phyloP scores from a whole-genome alignment of 768 basidiomycete species.

The Kondoa subrosea region DNA sequence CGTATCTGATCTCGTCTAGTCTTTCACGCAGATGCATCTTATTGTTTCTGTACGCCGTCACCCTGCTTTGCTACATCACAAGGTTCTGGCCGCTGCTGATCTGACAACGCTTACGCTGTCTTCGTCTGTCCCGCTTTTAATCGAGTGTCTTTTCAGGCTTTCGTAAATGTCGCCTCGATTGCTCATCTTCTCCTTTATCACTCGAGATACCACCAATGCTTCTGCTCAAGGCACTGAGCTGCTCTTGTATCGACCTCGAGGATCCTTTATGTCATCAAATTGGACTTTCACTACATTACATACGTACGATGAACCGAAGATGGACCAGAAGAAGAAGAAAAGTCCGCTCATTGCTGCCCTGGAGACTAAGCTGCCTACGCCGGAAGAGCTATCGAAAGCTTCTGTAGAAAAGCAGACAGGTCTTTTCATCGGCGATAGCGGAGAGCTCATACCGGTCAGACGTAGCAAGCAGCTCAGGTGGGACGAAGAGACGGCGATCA shows the following conservation, averaged over 20 bases:
- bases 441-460: background rate
- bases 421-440: background rate
- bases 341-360: background rate
- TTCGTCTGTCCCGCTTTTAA: too few species aligned
- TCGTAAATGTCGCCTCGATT: background rate
- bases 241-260: background rate
- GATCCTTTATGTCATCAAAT: background rate
- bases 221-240: background rate
- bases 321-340: background rate
- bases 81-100: too few species aligned
- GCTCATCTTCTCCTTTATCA: background rate
- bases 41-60: too few species aligned
- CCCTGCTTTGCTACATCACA: too few species aligned
- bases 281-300: background rate
- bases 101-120: too few species aligned
- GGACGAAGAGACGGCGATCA: background rate
- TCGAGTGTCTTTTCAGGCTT: too few species aligned
- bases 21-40: too few species aligned
- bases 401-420: background rate
- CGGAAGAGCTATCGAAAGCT: background rate
- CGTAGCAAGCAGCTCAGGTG: background rate
- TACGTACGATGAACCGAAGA: background rate
- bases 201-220: background rate
- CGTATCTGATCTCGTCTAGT: too few species aligned
- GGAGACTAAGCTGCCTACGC: background rate